Evolutionary conservation across 2,329 filamentous ascomycete genomes (phyloP).

Genomic region (Cladosporium oxysporum): DNA sequence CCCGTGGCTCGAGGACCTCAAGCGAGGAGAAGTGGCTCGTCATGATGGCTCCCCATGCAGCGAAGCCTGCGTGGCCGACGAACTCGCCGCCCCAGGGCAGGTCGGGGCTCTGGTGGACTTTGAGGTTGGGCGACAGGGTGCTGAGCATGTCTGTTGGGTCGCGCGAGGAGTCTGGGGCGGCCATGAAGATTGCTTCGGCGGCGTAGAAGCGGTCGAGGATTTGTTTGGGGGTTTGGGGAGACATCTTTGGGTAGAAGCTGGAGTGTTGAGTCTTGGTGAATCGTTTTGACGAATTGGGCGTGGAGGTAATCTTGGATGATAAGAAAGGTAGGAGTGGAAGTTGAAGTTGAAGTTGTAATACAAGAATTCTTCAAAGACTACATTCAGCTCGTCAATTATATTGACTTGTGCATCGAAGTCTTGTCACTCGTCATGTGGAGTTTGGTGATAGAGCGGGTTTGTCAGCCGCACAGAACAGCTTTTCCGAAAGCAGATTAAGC

Average conservation of each 20-base stretch:
- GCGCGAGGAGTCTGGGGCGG: constrained; percentile 30
- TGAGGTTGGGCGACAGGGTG: constrained; percentile 30
- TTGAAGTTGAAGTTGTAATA: neutral
- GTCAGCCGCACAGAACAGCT: neutral
- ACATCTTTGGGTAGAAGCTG: neutral
- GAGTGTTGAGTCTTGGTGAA: neutral
- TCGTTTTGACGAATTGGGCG: neutral
- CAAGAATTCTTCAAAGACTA: neutral
- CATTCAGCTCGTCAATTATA: neutral
- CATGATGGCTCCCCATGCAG: constrained; percentile 37
- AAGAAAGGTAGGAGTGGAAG: neutral
- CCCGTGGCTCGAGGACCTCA: constrained; percentile 34
- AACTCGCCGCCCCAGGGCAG: constrained; percentile 40
- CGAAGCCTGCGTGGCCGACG: constrained; percentile 34
- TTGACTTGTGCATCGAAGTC: neutral
- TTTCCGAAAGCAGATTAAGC: neutral
- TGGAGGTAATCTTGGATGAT: neutral
- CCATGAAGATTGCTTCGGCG: constrained; percentile 40
- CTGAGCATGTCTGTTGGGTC: constrained; percentile 38
- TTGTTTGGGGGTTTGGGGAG: constrained; percentile 19
- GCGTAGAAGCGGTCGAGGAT: constrained; percentile 40
- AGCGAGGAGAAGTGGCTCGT: constrained; percentile 31
- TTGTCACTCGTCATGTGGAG: constrained; percentile 15
- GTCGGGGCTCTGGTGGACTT: constrained; percentile 38
- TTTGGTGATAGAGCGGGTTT: neutral